phyloP scores from a whole-genome alignment of 768 basidiomycete genomes.

The Imleria badia region DNA sequence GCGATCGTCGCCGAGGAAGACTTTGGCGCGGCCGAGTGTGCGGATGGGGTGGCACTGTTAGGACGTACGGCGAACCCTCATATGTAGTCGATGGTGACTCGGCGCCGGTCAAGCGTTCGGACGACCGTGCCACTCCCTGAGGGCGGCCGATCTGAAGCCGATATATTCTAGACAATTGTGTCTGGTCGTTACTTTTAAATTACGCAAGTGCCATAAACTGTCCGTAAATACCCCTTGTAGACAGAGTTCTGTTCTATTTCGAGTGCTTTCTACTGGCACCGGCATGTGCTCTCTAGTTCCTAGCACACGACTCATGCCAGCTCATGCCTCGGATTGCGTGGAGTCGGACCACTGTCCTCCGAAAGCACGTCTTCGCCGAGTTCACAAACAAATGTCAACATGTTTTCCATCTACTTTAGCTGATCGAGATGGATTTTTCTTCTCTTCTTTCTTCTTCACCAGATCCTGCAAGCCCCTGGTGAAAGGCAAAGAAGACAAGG shows the following conservation, averaged over 20 bases:
- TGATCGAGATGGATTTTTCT: constrained; percentile 16
- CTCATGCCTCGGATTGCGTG: too few relatives aligned
- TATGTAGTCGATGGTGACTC: constrained; percentile 2
- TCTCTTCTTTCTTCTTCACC: constrained; percentile 52
- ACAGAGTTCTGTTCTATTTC: background rate
- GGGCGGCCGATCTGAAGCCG: too few relatives aligned
- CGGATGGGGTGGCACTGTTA: constrained; percentile 20
- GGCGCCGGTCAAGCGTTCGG: background rate
- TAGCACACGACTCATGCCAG: background rate
- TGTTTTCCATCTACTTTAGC: background rate
- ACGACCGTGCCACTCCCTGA: background rate
- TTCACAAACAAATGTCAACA: constrained; percentile 26
- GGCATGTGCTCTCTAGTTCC: background rate
- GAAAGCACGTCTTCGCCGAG: background rate
- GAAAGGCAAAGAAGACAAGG: constrained; percentile 49
- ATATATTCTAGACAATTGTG: too few relatives aligned
- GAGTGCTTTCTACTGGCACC: background rate
- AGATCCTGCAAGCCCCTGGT: constrained; percentile 39
- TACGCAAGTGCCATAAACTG: background rate
- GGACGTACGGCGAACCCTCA: constrained; percentile 4
- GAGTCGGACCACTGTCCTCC: too few relatives aligned
- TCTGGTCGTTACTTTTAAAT: too few relatives aligned
- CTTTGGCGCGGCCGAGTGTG: background rate
- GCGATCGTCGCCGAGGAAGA: constrained; percentile 60
- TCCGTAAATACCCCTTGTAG: background rate